A percentile compares a stretch with the other conserved stretches of the same genome.
phyloP scores from a whole-genome alignment of 306 rosid species.

The Rosa rugosa region DNA sequence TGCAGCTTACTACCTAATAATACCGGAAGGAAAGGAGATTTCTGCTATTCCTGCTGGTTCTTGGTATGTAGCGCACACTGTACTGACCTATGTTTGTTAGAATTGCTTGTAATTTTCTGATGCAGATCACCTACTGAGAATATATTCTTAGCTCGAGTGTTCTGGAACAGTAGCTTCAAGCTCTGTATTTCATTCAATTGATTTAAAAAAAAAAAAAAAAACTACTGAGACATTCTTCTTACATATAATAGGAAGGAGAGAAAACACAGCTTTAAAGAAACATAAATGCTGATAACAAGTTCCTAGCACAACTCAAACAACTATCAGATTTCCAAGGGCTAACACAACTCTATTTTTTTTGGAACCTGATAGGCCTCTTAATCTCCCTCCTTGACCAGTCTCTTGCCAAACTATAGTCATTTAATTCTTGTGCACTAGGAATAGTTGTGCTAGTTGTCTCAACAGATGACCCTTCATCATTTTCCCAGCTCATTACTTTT shows the following conservation, averaged over 20 bases:
- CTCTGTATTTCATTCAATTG: no score
- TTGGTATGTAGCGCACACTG: constrained; percentile 48
- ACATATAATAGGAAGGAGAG: no score
- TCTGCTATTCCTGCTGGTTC: constrained; percentile 97
- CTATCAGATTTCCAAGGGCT: neutral
- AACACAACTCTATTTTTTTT: neutral
- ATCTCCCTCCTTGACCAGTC: neutral
- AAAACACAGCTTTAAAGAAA: no score
- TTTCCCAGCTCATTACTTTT: neutral
- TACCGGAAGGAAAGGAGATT: constrained; percentile 82
- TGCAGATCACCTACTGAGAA: no score
- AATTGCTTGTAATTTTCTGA: neutral
- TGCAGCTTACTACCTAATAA: constrained; percentile 78
- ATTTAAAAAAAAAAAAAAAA: no score
- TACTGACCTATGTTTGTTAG: constrained; percentile 1
- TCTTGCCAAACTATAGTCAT: neutral
- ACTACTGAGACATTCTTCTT: no score
- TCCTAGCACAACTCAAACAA: neutral
- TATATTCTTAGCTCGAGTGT: no score
- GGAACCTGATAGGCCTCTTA: neutral
- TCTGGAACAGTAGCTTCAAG: no score
- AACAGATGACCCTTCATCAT: no score
- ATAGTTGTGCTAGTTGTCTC: no score
- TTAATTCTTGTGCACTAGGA: neutral
- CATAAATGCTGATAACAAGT: constrained; percentile 46